Base-by-base conservation (phyloP, 2,329 filamentous ascomycete genomes). In the Colletotrichum magnum region DNA sequence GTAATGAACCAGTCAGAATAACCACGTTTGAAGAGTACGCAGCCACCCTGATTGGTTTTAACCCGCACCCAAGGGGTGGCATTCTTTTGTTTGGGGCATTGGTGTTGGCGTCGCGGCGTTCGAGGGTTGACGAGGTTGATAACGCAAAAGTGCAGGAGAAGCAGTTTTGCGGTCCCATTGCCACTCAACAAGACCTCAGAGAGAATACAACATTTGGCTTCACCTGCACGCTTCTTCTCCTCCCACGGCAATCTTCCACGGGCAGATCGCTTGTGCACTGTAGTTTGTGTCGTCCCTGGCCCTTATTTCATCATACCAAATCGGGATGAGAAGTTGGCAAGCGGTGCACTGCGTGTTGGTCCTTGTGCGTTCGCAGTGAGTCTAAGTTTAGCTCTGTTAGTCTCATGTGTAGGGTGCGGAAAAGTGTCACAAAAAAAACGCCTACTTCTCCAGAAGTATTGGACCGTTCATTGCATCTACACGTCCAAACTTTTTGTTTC, bases 391-490 rank as follows among this genome's bases (percentile, higher is more conserved):
- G 16, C 71, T 82, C 71, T 83, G 71, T 52, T 26, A 32, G 58
- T 32, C 28, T 39, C 43, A 26, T 54, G 48, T 36, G 32, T 36
- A 36, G 12, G 26, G 13, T 5, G 36, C 36, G 9, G 12, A 36
- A 9, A 36, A 5, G 21, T 18, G 36, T 15, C 2, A 48, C 53
- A 24, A 9, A 48, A 59, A 59, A 9, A 50, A 75, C 86, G 73
- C 48, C n/a, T 87, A 94, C 93, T 99, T 99, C 83, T 98, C 95
- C n/a, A 99, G 81, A 71, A 99, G 79, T 48, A 94, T 85, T 0
- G 95, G 94, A 0, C 95, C 96, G 78, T 97, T 97, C 78, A 97
- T 86, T 60, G 94, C 93, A 81, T 98, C 94, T 41, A 99, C 97
- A 62, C 94, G 91, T 16, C 94, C 93, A 78, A 97, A 99, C 78